Conservation (phyloP, 2,329 filamentous ascomycete genomes). For the Teratosphaeria zuluensis region DNA sequence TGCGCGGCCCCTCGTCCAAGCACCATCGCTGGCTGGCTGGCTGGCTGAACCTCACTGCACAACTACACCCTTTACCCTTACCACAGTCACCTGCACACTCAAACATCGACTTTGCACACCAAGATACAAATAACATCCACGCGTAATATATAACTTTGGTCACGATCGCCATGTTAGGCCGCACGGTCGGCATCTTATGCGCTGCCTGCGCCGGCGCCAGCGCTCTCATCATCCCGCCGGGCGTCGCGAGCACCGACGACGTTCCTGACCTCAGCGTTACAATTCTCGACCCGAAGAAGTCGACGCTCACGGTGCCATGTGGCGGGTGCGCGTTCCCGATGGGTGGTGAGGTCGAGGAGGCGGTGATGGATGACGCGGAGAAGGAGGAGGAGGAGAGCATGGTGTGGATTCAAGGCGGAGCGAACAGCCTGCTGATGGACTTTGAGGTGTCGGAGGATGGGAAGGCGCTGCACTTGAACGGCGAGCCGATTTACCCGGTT, state of each 20-base stretch:
- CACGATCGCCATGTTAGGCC: constrained; percentile 22
- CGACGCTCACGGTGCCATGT: constrained; percentile 44
- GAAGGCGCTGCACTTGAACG: constrained; percentile 47
- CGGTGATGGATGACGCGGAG: constrained; percentile 12
- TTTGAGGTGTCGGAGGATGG: constrained; percentile 43
- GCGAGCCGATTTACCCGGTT: constrained; percentile 47
- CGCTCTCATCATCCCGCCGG: constrained; percentile 47
- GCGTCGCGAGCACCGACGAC: constrained; percentile 29
- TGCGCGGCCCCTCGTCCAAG: not conserved
- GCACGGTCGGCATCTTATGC: constrained; percentile 20
- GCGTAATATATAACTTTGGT: not conserved
- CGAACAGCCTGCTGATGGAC: constrained; percentile 35
- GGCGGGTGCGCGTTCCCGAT: constrained; percentile 41
- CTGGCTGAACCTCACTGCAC: not conserved
- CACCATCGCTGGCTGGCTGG: not conserved
- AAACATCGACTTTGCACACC: not conserved
- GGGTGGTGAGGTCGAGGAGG: constrained; percentile 11
- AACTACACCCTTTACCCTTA: not conserved
- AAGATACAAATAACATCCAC: not conserved
- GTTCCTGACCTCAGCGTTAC: not conserved
- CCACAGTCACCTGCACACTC: not conserved
- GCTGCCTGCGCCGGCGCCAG: constrained; percentile 22
- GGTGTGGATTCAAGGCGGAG: constrained; percentile 23
- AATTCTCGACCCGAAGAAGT: constrained; percentile 29
- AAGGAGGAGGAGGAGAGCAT: constrained; percentile 13